Base-by-base conservation (phyloP, 306 rosid species). In the Delonix regia region DNA sequence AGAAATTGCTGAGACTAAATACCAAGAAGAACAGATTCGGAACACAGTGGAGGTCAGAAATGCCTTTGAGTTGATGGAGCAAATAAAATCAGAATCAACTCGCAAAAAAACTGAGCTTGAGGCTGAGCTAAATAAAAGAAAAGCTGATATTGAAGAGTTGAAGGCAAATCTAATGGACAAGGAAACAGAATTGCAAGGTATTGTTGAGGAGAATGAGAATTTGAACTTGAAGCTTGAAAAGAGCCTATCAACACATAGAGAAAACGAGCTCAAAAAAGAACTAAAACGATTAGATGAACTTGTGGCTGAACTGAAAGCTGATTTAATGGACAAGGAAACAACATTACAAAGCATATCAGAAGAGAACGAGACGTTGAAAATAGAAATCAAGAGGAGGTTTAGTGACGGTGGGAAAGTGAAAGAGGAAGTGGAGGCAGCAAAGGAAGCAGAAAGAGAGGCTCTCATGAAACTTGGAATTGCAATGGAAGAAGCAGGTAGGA, bases 141-240 rank as follows among this genome's bases (percentile, higher is more conserved):
- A 84, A 74, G 79, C 84, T 38, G 85, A 82, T 39, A 71, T 93
- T 53, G 98, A 96, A 66, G 98, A 91, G 36, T 83, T 93, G 85
- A 93, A 89, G 78, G 91, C 98, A 18, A 88, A 87, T 71, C 71
- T 96, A 48, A 91, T 96, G 99, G 99, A 96, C 42, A 96, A 90
- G 82, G 99, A 96, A 84, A 96, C 96, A 14, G 99, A 96, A 79
- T 74, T 93, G 72, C 99, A 96, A 80, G 82, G 94, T 78, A 90
- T 96, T 56, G 78, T 87, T 25, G 99, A 93, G 71, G 99, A 96
- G 87, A 96, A 96, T 13, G 99, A 93, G 79, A 86, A 78, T 65
- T 75, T 96, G 83, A 90, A 77, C 67, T 67, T 19, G 15, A 91
- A 80, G 86, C 86, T 95, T 74, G 75, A 80, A 71, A 86, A 80